Evolutionary conservation across 2,329 filamentous ascomycete genomes (phyloP).

Genomic region (Hypocrella siamensis): DNA sequence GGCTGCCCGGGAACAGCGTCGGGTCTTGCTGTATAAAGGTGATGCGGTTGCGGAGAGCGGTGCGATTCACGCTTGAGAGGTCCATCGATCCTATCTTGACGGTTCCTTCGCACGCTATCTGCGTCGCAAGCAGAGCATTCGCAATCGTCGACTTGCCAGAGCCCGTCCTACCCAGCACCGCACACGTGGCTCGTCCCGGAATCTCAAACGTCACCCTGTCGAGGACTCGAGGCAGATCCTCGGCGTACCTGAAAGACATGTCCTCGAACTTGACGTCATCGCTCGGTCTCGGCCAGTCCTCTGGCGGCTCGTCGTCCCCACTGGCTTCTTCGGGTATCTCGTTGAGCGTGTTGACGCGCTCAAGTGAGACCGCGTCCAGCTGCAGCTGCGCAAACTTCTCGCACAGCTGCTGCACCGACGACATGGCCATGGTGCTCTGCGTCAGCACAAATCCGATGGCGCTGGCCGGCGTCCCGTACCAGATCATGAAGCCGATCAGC

Average conservation of each 20-base stretch:
- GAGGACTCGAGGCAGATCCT: constrained; percentile 59
- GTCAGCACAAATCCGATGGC: constrained; percentile 73
- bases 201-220: constrained; percentile 55
- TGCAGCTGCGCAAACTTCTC: constrained; percentile 71
- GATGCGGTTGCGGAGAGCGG: constrained; percentile 38
- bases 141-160: constrained; percentile 74
- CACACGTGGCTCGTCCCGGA: constrained; percentile 44
- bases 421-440: constrained; percentile 20
- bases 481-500: constrained; percentile 59
- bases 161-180: constrained; percentile 67
- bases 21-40: constrained; percentile 51
- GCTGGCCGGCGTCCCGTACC: constrained; percentile 59
- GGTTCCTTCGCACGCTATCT: constrained; percentile 32
- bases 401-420: constrained; percentile 41
- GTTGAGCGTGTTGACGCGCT: constrained; percentile 69
- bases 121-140: constrained; percentile 39
- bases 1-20: constrained; percentile 41
- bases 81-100: constrained; percentile 39
- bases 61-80: constrained; percentile 36
- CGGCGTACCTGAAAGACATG: constrained; percentile 66
- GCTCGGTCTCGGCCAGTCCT: constrained; percentile 58
- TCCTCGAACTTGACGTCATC: constrained; percentile 63
- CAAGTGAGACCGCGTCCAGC: constrained; percentile 84
- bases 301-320: constrained; percentile 53
- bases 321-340: constrained; percentile 60